Evolutionary conservation across 805 yeast species (phyloP), one percentile per base, ranked within the genome.

Genomic region (Hanseniaspora lachancei): DNA sequence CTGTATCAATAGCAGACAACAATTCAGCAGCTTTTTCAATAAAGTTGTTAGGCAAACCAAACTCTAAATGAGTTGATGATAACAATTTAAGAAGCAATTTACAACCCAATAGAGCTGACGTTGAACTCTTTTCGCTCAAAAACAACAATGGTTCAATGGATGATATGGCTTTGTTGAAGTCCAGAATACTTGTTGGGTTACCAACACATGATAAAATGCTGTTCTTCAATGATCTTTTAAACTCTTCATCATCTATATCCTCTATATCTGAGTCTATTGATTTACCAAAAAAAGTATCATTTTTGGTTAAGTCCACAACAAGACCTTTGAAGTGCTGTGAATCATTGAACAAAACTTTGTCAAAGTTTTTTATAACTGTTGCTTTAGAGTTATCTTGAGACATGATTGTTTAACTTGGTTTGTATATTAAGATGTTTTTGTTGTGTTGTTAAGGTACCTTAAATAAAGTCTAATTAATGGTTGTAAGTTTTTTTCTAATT

Each of bases 291-390:
- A 43, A 51, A 3, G 39, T 13, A 27, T 51, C 55, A 18, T 36
- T 51, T 8, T 32, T 51, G 12, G 49, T 24, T 15, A 51, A 43
- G 38, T 43, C 55, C 7, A 35, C 40, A 18, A 51, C 34, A 13
- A 51, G 38, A 5, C 55, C 55, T 38, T 51, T 44, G 39, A 51
- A 51, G 32, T 51, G 55, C 27, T 51, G 49, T 4, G 55, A 51
- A 18, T 51, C 55, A 18, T 51, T n/a, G 32, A 51, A 51, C 18
- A 51, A 15, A n/a, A 51, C 49, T 20, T 36, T 43, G 9, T 51
- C 55, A 44, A 51, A 51, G 29, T 18, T 36, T 18, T 36, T 16
- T 8, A 51, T 44, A 9, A 51, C 55, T 18, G 55, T 51, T 5
- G 44, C 18, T 43, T 51, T 44, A n/a, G 24, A 27, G 16, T n/a